These are phyloP conservation scores for Macaranga tanarius DNA, from an alignment of 441 rosid genomes.

Conservation along the genomic window DNA sequence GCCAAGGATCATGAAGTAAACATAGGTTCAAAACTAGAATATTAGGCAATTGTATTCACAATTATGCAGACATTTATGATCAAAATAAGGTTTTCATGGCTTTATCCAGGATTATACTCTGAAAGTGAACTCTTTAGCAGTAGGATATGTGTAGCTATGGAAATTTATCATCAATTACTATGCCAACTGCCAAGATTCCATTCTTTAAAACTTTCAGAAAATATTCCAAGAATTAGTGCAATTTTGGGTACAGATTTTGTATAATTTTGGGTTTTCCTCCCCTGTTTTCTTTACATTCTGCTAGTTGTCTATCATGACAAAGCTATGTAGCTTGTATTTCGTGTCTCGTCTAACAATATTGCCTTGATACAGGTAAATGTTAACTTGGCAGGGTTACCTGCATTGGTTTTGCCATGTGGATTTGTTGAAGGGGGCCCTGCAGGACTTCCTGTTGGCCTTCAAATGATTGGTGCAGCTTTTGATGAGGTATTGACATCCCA, in stretches of 20 bases:
- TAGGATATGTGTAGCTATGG: background rate
- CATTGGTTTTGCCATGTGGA: conserved; percentile 88
- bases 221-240: background rate
- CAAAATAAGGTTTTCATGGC: background rate
- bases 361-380: conserved; percentile 71
- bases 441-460: conserved; percentile 89
- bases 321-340: background rate
- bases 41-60: background rate
- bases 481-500: conserved; percentile 55
- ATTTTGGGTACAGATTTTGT: background rate
- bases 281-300: background rate
- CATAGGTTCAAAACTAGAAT: background rate
- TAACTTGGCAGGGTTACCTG: conserved; percentile 86
- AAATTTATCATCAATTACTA: background rate
- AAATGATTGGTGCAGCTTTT: conserved; percentile 83
- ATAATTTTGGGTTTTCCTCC: background rate
- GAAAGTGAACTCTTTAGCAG: background rate
- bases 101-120: background rate
- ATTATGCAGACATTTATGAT: background rate
- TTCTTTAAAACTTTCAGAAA: background rate
- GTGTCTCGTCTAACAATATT: conserved; percentile 19
- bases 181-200: background rate
- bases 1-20: background rate
- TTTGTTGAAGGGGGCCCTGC: conserved; percentile 67
- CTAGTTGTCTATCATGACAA: background rate